Base-by-base conservation (phyloP, 116 monocot species). In the Posidonia oceanica region DNA sequence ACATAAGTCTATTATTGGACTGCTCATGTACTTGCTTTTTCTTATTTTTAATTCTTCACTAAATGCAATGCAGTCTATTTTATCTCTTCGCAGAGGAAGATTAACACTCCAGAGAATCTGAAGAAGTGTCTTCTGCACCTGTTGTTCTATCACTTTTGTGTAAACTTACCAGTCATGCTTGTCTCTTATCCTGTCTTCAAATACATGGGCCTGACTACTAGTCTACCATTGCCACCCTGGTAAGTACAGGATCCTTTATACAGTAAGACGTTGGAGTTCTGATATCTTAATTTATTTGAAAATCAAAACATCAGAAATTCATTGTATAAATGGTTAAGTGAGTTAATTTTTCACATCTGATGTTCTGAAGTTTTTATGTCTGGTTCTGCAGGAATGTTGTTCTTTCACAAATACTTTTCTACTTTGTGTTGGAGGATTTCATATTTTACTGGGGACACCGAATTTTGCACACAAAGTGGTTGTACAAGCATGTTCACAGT, bases 401-500 rank as follows among this genome's bases (percentile, higher is more conserved):
- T 54, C 6, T 91, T 44, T 81, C 81, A 54, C 95, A 95, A 76
- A 62, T 91, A 40, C 2, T 84, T 16, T 86, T 91, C 68, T 95
- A 88, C 79, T 88, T 95, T 76, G 80, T 95, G 36, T 42, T 95
- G 54, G 95, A 83, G 75, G 82, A 83, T 66, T 83, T 83, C 53
- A 63, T 83, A n/a, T 83, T 83, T 64, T 78, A 83, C 52, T 91
- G 90, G 94, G 90, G 90, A 15, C 91, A 94, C 39, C 80, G 90
- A 56, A 44, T 82, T 68, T 76, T 86, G 71, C 96, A 96, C 39
- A 88, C 91, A 13, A 96, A 96, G 75, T 96, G 96, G 96, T 60
- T 96, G 15, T 96, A 96, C 83, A 84, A 96, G 80, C 96, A 96
- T 77, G 68, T 96, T 68, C 96, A 96, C 78, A 90, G 91, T 68